phyloP scores from a whole-genome alignment of 2,329 filamentous ascomycete species.

The Gremmenia infestans region DNA sequence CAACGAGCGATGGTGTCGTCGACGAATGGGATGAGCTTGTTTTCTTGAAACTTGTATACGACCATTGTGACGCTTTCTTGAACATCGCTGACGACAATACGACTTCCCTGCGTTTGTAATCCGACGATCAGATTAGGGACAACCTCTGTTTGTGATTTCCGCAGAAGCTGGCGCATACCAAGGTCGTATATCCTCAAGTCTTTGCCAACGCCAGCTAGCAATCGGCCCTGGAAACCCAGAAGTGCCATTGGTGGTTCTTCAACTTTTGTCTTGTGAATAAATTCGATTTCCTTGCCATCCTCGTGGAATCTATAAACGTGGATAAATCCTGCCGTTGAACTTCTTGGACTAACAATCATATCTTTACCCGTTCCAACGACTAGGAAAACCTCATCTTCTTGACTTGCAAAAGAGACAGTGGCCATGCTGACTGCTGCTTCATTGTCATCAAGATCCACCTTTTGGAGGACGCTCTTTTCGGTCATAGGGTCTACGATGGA shows the following conservation, averaged over 20 bases:
- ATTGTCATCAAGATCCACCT: conserved; percentile 79
- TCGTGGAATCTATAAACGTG: conserved; percentile 89
- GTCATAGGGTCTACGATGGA: conserved; percentile 80
- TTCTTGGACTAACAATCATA: conserved; percentile 71
- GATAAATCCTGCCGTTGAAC: conserved; percentile 75
- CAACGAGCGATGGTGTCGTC: conserved; percentile 87
- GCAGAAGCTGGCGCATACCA: conserved; percentile 84
- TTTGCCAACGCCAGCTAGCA: conserved; percentile 80
- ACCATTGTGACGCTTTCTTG: conserved; percentile 88
- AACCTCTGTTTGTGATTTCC: conserved; percentile 81
- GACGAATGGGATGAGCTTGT: conserved; percentile 86
- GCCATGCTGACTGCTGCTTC: conserved; percentile 86
- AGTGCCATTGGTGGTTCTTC: conserved; percentile 88
- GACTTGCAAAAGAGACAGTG: conserved; percentile 79
- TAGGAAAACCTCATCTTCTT: conserved; percentile 86
- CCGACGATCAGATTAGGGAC: conserved; percentile 80
- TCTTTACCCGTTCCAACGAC: conserved; percentile 93
- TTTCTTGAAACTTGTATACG: conserved; percentile 88
- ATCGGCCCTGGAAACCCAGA: conserved; percentile 83
- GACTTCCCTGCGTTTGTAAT: conserved; percentile 82
- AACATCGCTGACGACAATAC: conserved; percentile 88
- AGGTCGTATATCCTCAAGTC: conserved; percentile 86
- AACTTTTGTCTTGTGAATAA: conserved; percentile 93
- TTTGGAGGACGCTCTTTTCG: conserved; percentile 69
- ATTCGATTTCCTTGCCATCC: conserved; percentile 81